A percentile compares a stretch with the other conserved stretches of the same genome.
Evolutionary conservation across 345 rosid species (phyloP).

Genomic region (Aquilaria yunnanensis): DNA sequence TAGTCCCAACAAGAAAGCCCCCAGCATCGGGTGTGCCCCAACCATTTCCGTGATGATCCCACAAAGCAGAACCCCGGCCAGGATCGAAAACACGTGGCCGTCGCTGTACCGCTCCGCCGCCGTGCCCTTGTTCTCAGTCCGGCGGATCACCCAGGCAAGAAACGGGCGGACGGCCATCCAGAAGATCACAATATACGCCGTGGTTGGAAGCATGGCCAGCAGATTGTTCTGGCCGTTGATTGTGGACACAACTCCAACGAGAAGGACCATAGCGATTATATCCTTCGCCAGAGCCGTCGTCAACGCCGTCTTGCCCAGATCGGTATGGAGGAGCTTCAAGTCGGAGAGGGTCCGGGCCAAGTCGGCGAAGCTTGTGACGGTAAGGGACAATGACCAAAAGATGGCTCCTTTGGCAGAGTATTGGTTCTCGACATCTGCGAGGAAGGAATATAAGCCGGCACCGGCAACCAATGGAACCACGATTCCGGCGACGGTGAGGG

Average conservation of each 20-base stretch:
- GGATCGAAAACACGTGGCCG: constrained; percentile 14
- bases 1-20: constrained; percentile 46
- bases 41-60: constrained; percentile 25
- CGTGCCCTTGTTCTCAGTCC: constrained; percentile 10
- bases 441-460: constrained; percentile 13
- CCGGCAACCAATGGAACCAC: constrained; percentile 25
- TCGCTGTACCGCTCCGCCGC: constrained; percentile 14
- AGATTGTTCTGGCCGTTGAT: background rate
- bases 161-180: constrained; percentile 28
- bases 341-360: constrained; percentile 32
- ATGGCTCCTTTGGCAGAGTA: background rate
- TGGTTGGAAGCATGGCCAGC: constrained; percentile 1
- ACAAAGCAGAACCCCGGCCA: constrained; percentile 25
- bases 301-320: constrained; percentile 32
- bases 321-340: constrained; percentile 39
- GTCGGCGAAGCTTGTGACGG: constrained; percentile 41
- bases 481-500: constrained; percentile 24
- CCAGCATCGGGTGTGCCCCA: constrained; percentile 33
- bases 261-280: constrained; percentile 27
- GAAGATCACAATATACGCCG: constrained; percentile 13
- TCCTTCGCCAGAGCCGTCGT: constrained; percentile 32
- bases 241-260: constrained; percentile 13
- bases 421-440: background rate
- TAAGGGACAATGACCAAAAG: constrained; percentile 35
- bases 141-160: constrained; percentile 14